Conservation (phyloP, 305 asterid genomes). For the Solanum chacoense region DNA sequence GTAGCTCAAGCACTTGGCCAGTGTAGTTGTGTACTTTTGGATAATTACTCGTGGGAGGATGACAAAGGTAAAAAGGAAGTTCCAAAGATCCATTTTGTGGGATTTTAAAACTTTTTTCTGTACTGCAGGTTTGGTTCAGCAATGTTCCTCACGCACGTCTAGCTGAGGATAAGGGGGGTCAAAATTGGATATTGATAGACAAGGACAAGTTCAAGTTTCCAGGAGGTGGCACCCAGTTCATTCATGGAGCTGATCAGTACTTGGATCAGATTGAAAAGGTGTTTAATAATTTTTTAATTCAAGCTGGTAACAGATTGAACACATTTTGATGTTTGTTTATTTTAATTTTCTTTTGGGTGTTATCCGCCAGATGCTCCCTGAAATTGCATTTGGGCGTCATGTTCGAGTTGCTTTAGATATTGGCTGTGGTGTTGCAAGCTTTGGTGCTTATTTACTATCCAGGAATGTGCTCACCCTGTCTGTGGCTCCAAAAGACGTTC, state of each 20-base stretch:
- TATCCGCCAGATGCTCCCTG: conserved; percentile 64
- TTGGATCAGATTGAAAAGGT: conserved; percentile 88
- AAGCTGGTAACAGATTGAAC: background rate
- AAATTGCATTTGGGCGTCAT: conserved; percentile 70
- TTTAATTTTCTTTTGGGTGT: background rate
- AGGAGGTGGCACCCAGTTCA: conserved; percentile 94
- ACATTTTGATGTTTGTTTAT: background rate
- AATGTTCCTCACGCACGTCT: conserved; percentile 88
- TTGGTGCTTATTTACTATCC: conserved; percentile 80
- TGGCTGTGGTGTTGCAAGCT: conserved; percentile 97
- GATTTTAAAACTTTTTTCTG: background rate
- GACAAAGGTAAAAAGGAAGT: background rate
- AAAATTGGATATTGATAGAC: conserved; percentile 66
- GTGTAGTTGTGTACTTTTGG: background rate
- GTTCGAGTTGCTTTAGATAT: conserved; percentile 80
- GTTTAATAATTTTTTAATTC: background rate
- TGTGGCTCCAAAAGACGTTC: conserved; percentile 88
- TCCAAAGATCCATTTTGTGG: background rate
- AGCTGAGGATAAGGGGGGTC: conserved; percentile 91
- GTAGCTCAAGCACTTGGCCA: background rate
- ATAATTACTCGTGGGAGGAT: background rate
- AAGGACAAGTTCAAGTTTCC: conserved; percentile 91
- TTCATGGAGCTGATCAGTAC: conserved; percentile 88
- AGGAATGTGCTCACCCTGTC: conserved; percentile 70
- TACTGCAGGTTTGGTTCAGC: conserved; percentile 82